Evolutionary conservation across 805 yeast species (phyloP).

Genomic region (Ogataea methylovora): DNA sequence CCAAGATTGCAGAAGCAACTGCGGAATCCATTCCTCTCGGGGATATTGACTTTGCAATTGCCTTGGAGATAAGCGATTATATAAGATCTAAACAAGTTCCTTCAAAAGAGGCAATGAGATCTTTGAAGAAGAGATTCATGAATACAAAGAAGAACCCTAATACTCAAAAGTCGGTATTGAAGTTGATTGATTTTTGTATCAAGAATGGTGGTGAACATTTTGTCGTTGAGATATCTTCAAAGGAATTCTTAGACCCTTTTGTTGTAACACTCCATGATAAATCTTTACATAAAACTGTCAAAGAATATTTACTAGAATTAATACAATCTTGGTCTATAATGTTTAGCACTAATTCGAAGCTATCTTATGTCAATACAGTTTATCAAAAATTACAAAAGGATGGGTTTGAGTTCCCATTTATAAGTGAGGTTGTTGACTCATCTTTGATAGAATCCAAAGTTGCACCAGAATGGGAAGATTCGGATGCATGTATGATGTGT

Average conservation of each 20-base stretch:
- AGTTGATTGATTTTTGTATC: conserved; percentile 76
- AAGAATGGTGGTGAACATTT: conserved; percentile 92
- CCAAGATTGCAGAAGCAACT: conserved; percentile 67
- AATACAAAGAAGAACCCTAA: conserved; percentile 64
- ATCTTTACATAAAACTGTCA: conserved; percentile 41
- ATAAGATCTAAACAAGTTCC: conserved; percentile 75
- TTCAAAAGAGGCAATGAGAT: conserved; percentile 77
- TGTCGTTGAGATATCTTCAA: conserved; percentile 65
- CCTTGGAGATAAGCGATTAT: conserved; percentile 80
- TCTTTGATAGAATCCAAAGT: conserved; percentile 77
- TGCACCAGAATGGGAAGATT: conserved; percentile 97
- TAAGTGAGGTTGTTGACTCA: conserved; percentile 28
- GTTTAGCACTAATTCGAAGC: conserved; percentile 59
- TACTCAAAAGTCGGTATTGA: conserved; percentile 65
- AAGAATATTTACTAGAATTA: conserved; percentile 49
- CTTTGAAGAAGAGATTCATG: conserved; percentile 68
- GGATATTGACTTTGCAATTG: conserved; percentile 63
- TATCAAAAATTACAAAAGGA: conserved; percentile 54
- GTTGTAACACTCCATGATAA: conserved; percentile 33
- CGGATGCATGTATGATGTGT: conserved; percentile 92
- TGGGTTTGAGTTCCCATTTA: conserved; percentile 61
- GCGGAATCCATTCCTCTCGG: conserved; percentile 90
- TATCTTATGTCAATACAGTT: conserved; percentile 54
- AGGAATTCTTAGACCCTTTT: conserved; percentile 80
- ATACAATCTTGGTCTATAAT: conserved; percentile 75